Percentiles rank a stretch among this genome's conserved stretches.
Conservation (phyloP, 2,329 filamentous ascomycete species). For the Trichoderma arundinaceum region DNA sequence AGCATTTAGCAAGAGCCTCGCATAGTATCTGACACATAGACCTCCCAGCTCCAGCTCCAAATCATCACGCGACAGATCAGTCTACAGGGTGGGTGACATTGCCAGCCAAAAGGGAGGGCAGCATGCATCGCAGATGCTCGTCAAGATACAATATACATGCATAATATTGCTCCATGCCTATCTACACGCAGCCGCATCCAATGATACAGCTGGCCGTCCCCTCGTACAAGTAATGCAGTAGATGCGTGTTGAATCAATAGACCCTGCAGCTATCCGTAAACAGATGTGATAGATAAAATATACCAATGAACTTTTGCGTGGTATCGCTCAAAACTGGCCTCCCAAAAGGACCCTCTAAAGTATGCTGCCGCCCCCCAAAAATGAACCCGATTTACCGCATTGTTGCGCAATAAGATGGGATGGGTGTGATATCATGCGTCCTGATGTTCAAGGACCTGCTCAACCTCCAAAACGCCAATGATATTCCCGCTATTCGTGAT, state of each 20-base stretch:
- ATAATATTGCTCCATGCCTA: not conserved
- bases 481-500: slow-evolving; percentile 40
- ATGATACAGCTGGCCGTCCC: not conserved
- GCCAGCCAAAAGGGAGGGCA: not conserved
- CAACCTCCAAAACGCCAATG: slow-evolving; percentile 39
- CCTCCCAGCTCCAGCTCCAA: too few species aligned
- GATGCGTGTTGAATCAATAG: slow-evolving; percentile 1
- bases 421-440: not conserved
- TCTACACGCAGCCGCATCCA: not conserved
- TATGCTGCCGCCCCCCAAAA: not conserved
- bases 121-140: not conserved
- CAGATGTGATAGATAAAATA: not conserved
- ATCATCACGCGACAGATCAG: too few species aligned
- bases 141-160: not conserved
- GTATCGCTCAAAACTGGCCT: slow-evolving; percentile 10
- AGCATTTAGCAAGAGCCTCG: too few species aligned
- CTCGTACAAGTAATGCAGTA: not conserved
- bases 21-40: too few species aligned
- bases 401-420: not conserved
- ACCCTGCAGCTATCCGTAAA: slow-evolving; percentile 8
- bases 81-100: too few species aligned
- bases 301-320: slow-evolving; percentile 1
- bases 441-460: slow-evolving; percentile 36
- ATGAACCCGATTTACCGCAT: not conserved
- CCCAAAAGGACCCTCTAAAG: not conserved